Base-by-base conservation (phyloP, 768 basidiomycete species). In the Agaricus blazei region DNA sequence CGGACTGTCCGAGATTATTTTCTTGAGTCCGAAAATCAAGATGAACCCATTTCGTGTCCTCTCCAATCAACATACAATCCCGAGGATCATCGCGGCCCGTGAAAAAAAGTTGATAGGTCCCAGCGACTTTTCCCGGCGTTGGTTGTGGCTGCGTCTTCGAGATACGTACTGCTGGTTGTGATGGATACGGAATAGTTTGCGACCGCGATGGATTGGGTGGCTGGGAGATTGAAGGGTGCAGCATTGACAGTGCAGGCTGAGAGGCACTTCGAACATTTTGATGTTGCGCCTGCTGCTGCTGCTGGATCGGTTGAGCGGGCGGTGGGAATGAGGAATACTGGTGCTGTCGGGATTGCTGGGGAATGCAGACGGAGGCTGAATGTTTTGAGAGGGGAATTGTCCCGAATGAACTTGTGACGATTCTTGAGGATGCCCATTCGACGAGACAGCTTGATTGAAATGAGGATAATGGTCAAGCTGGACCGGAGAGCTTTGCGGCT, bases 1-100 rank as follows among this genome's bases (percentile, higher is more conserved):
- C 71, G 59, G 73, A 74, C 43, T 70, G 62, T 60, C 67, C 68
- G 37, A 74, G 64, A 59, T 70, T 71, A 62, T 70, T 72, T 57
- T 76, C 71, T 51, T 74, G 71, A 9, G 87, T 89, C 65, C 84
- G 81, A 67, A 90, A 88, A 64, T 76, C 80, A 65, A 83, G 80
- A 71, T 80, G 85, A 61, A 87, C 68, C 0, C 79, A 79, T 60
- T 72, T 76, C 31, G 70, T 72, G 68, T 81, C 81, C 63, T 84
- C 79, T 40, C 87, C 85, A 60, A 88, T 87, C 70, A 88, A 70
- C 56, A 82, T 76, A 65, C 83, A 85, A 56, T 74, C 76, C 52
- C 86, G 81, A 44, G 87, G 85, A 70, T 89, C 79, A 67, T 84
- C 83, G 64, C 73, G 73, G 53, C 85, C 83, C 46, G 85, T 84